Evolutionary conservation across 352 stramenopile genomes (phyloP).

Genomic region (Globisporangium takayamanum): DNA sequence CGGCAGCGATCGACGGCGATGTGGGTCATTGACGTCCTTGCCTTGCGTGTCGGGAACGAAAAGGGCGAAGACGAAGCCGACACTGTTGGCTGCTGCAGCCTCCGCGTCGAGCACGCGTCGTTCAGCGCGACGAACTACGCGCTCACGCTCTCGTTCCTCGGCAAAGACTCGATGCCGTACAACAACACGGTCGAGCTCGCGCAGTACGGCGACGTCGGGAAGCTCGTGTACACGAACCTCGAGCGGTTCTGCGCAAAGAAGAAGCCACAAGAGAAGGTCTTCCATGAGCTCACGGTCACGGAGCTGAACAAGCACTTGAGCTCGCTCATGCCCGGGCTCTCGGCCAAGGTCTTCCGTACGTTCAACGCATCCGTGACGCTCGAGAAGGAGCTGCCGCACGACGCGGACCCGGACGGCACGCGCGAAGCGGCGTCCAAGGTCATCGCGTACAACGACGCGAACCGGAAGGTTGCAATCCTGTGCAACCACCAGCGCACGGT

Average conservation of each 20-base stretch:
- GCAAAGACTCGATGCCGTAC: slow-evolving; percentile 99
- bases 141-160: slow-evolving; percentile 98
- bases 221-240: slow-evolving; percentile 94
- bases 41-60: slow-evolving; percentile 99
- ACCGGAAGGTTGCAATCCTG: slow-evolving; percentile 99
- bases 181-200: slow-evolving; percentile 98
- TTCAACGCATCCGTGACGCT: slow-evolving; percentile 99
- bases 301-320: slow-evolving; percentile 98
- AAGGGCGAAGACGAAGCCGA: slow-evolving; percentile 99
- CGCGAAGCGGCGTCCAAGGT: slow-evolving; percentile 89
- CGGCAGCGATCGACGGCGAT: slow-evolving; percentile 97
- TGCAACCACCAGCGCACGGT: slow-evolving; percentile 99
- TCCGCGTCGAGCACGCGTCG: slow-evolving; percentile 98
- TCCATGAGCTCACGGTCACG: slow-evolving; percentile 93
- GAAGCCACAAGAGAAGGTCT: slow-evolving; percentile 96
- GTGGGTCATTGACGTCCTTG: slow-evolving; percentile 99
- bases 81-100: slow-evolving; percentile 98
- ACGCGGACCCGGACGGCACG: slow-evolving; percentile 47
- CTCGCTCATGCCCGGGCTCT: slow-evolving; percentile 97
- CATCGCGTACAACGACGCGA: slow-evolving; percentile 99
- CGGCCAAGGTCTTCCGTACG: slow-evolving; percentile 99
- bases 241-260: slow-evolving; percentile 94
- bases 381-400: slow-evolving; percentile 92
- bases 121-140: slow-evolving; percentile 92
- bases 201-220: slow-evolving; percentile 86